These are phyloP conservation scores for Xylaria sp. DNA, from an alignment of 2,329 filamentous ascomycete species.

Conservation along the genomic window DNA sequence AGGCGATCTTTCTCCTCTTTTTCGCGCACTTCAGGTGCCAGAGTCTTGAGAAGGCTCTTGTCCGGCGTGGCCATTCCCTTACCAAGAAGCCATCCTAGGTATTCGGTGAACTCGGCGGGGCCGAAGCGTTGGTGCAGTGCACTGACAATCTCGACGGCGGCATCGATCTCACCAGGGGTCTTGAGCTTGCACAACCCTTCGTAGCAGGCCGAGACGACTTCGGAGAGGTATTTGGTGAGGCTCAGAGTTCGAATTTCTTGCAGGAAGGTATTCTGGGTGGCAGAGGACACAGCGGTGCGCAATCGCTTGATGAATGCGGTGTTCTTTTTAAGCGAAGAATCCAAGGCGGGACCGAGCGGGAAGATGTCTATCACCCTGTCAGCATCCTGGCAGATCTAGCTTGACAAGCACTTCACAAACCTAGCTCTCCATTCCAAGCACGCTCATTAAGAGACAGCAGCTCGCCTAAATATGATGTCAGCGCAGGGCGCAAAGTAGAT, in stretches of 20 bases:
- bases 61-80: constrained; percentile 92
- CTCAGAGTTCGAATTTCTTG: constrained; percentile 91
- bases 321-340: constrained; percentile 97
- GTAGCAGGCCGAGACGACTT: constrained; percentile 95
- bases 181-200: constrained; percentile 94
- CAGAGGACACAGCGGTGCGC: constrained; percentile 84
- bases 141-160: constrained; percentile 91
- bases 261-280: constrained; percentile 84
- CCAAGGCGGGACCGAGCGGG: constrained; percentile 79
- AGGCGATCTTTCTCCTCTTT: constrained; percentile 96
- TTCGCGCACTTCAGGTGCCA: constrained; percentile 85
- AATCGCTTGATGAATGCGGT: constrained; percentile 97
- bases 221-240: constrained; percentile 94
- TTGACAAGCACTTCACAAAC: constrained; percentile 58
- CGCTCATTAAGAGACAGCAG: constrained; percentile 87
- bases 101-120: constrained; percentile 87
- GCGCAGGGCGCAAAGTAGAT: constrained; percentile 11
- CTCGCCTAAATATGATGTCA: constrained; percentile 71
- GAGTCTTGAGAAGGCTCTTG: constrained; percentile 80
- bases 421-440: constrained; percentile 89
- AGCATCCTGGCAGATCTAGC: constrained; percentile 31
- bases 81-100: constrained; percentile 91
- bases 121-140: constrained; percentile 97
- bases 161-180: constrained; percentile 88
- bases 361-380: constrained; percentile 73